A percentile compares a stretch with the other conserved stretches of the same genome.
phyloP scores from a whole-genome alignment of 2,329 filamentous ascomycete genomes.

The Moelleriella libera region DNA sequence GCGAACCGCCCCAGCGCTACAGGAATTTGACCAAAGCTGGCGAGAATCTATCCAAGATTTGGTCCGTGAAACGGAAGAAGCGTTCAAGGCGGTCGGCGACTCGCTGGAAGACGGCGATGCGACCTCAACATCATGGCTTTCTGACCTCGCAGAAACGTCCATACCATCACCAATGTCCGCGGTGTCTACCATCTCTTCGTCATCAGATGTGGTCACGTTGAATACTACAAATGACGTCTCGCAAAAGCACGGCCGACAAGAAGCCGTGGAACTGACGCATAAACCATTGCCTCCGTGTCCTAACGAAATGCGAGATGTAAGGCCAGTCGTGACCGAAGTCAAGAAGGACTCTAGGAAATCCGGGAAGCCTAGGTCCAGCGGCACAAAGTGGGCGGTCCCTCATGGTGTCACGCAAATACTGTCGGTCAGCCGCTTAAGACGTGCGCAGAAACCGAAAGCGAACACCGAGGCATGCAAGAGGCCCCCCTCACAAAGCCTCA shows the following conservation, averaged over 20 bases:
- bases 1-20: too few relatives aligned
- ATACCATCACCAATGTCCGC: not conserved
- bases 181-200: not conserved
- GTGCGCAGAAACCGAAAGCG: slow-evolving; percentile 15
- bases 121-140: slow-evolving; percentile 12
- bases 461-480: slow-evolving; percentile 40
- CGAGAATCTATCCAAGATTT: slow-evolving; percentile 28
- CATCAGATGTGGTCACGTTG: not conserved
- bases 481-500: slow-evolving; percentile 5
- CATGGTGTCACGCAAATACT: slow-evolving; percentile 45
- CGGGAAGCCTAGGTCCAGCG: slow-evolving; percentile 17
- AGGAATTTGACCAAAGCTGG: slow-evolving; percentile 7
- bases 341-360: slow-evolving; percentile 3
- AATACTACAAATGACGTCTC: not conserved
- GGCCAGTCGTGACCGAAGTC: not conserved
- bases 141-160: slow-evolving; percentile 5
- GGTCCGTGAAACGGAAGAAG: slow-evolving; percentile 33
- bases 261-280: not conserved
- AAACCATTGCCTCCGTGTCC: slow-evolving; percentile 3
- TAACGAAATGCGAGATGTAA: slow-evolving; percentile 11
- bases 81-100: slow-evolving; percentile 30
- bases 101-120: slow-evolving; percentile 21
- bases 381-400: slow-evolving; percentile 31
- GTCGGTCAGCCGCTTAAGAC: slow-evolving; percentile 37
- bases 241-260: not conserved